Evolutionary conservation across 805 yeast species (phyloP), one percentile per base, ranked within the genome.

Genomic region (Cyberlindnera maclurae): DNA sequence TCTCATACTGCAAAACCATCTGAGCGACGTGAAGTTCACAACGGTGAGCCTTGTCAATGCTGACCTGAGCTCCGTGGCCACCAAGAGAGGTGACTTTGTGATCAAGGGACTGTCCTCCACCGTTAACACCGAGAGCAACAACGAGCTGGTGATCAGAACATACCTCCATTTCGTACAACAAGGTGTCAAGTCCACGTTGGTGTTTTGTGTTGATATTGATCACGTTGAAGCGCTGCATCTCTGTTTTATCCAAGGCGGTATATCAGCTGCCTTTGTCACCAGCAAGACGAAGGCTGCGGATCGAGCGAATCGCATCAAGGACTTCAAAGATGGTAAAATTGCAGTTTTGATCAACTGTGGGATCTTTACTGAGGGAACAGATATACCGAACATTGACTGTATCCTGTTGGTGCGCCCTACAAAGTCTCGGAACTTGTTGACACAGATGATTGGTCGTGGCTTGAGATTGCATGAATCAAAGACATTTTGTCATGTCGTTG

Each of bases 401-500:
- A 64, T 89, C 11, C 65, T 89, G 22, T 58, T 89, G 26, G 83
- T 85, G 4, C 63, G 96, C 26, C 96, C 96, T 2, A 84, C 96
- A 0, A 70, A 70, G 41, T 88, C 96, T 1, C 62, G 77, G 26
- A 75, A 82, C 0, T 60, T 89, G 31, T 60, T 86, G 28, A 69
- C 78, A 13, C 97, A 89, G 55, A 89, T 89, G 96, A 71, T 89
- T 15, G 97, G 97, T 0, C 67, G 97, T 40, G 97, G 97, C 0
- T 61, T 89, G 30, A 62, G 97, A 28, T 47, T 75, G 12, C 77
- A 77, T 50, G 63, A 68, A 2, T 74, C 70, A 0, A 89, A 89
- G 52, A 58, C 67, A 3, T 63, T 67, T 42, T 87, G 97, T 51
- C 82, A 80, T 50, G 69, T 89, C 5, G 69, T 86, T 1, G 96